Base-by-base conservation (phyloP, 495 filamentous ascomycete species). In the Daldinia vernicosa region DNA sequence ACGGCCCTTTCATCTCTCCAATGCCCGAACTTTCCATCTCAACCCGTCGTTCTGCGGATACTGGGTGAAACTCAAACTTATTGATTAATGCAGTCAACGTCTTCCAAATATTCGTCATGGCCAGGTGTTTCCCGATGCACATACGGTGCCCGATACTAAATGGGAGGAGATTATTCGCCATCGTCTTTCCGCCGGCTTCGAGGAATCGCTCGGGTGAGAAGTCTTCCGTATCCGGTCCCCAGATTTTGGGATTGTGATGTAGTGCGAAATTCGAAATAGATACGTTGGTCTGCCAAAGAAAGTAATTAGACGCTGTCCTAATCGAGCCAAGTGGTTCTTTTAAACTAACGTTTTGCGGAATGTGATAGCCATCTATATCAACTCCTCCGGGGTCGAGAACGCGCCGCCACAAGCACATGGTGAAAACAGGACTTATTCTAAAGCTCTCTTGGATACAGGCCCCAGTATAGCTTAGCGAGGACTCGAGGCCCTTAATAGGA, bases 31-130 rank as follows among this genome's bases (percentile, higher is more conserved):
- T 53, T 30, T 53, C 51, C 9, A 53, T 9, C 11, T 12, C 22
- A 30, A 53, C 24, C 3, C n/a, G 51, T 6, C 26, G 51, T 15
- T 53, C 51, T 17, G 24, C 5, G 26, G 51, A 53, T 17, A 53
- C 0, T 9, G 24, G 26, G 14, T 30, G 26, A 30, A 53, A 30
- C 4, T 53, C 51, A 9, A 53, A 53, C 28, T 30, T 53, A 30
- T 53, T 53, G 6, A 53, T 15, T 3, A 53, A 17, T 9, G 51
- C 30, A 30, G 51, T 53, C 51, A 53, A 32, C 1, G 51, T 53
- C 51, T 53, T 53, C 51, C 51, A 53, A 14, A 53, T 53, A 53
- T 53, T 53, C 51, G 24, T 53, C 51, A 53, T 28, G 14, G 51
- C 51, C 3, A 53, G 12, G n/a, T 53, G 24, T n/a, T 28, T 53